phyloP scores from a whole-genome alignment of 148 eudicot species.

The Diospyros kaki region DNA sequence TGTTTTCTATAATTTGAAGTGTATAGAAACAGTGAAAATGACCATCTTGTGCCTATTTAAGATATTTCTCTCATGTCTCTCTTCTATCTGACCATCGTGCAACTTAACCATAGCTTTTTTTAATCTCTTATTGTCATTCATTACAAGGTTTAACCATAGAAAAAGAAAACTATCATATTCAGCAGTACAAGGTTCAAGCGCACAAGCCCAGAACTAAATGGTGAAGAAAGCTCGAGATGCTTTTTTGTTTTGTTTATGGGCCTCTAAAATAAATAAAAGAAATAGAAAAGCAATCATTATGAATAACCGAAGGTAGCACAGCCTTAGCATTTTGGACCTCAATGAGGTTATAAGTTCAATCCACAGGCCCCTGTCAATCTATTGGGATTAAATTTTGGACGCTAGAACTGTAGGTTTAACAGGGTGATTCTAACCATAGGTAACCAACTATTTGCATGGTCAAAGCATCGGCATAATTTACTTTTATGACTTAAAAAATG shows the following conservation, averaged over 20 bases:
- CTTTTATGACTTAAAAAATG: no score
- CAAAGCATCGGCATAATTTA: neutral
- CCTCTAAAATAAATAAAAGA: no score
- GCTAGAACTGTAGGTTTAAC: neutral
- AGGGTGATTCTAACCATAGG: neutral
- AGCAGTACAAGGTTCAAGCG: neutral
- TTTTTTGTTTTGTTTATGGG: neutral
- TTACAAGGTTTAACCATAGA: neutral
- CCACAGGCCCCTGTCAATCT: neutral
- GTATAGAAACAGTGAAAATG: no score
- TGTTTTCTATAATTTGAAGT: neutral
- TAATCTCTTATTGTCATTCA: no score
- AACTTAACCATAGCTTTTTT: neutral
- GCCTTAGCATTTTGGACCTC: neutral
- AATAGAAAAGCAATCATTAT: neutral
- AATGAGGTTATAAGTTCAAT: neutral
- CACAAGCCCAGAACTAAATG: neutral
- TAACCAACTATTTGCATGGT: neutral
- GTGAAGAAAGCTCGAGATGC: neutral
- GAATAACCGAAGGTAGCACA: neutral
- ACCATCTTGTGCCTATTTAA: neutral
- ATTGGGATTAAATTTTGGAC: neutral
- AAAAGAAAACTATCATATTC: neutral
- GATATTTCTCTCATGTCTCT: neutral
- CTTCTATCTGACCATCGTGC: neutral